Evolutionary conservation across 805 yeast species (phyloP), one percentile per base, ranked within the genome.

Genomic region (Jamesozyma lodderae): DNA sequence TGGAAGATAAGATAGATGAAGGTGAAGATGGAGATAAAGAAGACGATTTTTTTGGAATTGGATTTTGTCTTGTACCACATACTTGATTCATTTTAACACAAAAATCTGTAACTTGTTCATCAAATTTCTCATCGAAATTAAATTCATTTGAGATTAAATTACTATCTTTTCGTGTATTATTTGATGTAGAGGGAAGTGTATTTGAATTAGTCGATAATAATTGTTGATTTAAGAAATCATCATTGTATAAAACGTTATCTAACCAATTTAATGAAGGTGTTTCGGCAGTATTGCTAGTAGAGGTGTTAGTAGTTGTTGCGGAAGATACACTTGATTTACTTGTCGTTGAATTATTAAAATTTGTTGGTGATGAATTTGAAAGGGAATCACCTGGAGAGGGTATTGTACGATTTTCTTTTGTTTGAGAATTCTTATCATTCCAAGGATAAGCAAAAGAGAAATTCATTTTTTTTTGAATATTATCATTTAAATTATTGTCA

Each of bases 21-120:
- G 38, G 35, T 23, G 31, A 8, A 4, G 37, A 27, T 3, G 35
- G 17, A 7, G n/a, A 21, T 7, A 22, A 4, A 3, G 40, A 27
- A 1, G 32, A n/a, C 3, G 44, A 26, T 28, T 21, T 31, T 22
- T 41, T 44, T 3, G 95, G 94, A 4, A 79, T 56, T 3, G 92
- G 95, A 45, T 73, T 62, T 13, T 69, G 69, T 49, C 68, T 77
- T 6, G 79, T 78, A 14, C 96, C 96, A 61, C 96, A 88, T 1
- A 87, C 96, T 57, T 77, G 71, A 44, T 75, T 73, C 53, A 90
- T 69, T 49, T 78, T 75, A 19, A 73, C 72, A 55, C 97, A 90
- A 56, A 90, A 90, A 21, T 74, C 75, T 42, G 73, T 72, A 38
- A 79, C 77, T 47, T 79, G 77, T 53, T 83, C 90, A 52, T 78